Evolutionary conservation across 176 grass and related monocot genomes (phyloP), one percentile per base, ranked within the genome.

Genomic region (Rhynchospora pubera): DNA sequence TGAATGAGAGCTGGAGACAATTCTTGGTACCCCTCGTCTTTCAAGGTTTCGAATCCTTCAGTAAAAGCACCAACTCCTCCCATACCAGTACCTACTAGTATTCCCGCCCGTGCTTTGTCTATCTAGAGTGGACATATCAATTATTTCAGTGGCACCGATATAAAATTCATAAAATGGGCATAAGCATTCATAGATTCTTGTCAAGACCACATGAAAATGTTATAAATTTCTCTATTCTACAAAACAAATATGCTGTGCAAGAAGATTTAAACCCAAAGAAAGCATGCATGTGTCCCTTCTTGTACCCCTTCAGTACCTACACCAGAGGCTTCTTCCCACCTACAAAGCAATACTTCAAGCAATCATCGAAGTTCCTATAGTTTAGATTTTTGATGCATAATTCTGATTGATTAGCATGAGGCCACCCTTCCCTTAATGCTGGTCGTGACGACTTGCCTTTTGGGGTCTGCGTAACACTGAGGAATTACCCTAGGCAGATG

Each of bases 71-170:
- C 81, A 57, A 99, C 85, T 34, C 96, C 96, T 75, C 96, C 96
- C 96, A 99, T 99, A 50, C 96, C 96, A 10, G 92, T 93, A 28
- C 96, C 96, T 61, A 99, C 89, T 85, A 99, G 89, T 59, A 99
- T 87, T 69, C 96, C 96, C 60, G 92, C 91, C 65, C 90, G 78
- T 30, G 86, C 44, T 81, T 93, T 99, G 84, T 99, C 93, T 74
- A 95, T 87, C 91, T 99, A 84, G 57, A 60, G 76, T 75, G 21
- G 21, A 15, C 28, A 75, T 75, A 9, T 53, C 71, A n/a, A 28
- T 53, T 75, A 22, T 28, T 51, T 26, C 21, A 53, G 52, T 53
- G 11, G 6, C 10, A 0, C 0, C 10, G 1, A 9, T 51, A 51
- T 11, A 51, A 51, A 51, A 51, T 51, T 51, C 1, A 51, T 51